Conservation (phyloP, 345 rosid species). For the Gossypium bickii region DNA sequence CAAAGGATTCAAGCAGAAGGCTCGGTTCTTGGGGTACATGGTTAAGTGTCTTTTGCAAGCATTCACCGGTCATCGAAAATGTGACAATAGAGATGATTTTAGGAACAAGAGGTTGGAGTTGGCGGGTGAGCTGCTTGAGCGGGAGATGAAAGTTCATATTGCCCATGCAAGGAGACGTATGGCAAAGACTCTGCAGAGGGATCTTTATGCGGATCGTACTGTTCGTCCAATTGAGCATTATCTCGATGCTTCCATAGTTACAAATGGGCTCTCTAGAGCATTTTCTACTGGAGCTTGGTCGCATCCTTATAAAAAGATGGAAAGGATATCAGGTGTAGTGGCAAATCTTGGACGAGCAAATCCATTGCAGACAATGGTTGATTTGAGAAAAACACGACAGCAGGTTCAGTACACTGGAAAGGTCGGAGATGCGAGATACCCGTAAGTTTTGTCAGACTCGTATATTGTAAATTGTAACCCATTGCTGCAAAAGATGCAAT, state of each 20-base stretch:
- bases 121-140: conserved; percentile 80
- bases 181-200: conserved; percentile 68
- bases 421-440: conserved; percentile 97
- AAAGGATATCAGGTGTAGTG: conserved; percentile 89
- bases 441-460: conserved; percentile 51
- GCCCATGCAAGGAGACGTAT: conserved; percentile 67
- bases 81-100: conserved; percentile 79
- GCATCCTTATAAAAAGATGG: conserved; percentile 75
- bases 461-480: not conserved
- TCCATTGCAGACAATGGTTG: conserved; percentile 78
- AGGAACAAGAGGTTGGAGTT: conserved; percentile 84
- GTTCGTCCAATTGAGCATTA: conserved; percentile 66
- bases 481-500: not conserved
- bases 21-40: conserved; percentile 87
- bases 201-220: conserved; percentile 62
- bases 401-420: conserved; percentile 83
- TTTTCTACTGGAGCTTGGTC: conserved; percentile 99
- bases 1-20: conserved; percentile 52
- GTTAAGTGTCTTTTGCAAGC: conserved; percentile 75
- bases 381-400: conserved; percentile 78
- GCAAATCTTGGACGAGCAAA: conserved; percentile 83
- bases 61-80: conserved; percentile 60
- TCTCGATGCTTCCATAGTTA: conserved; percentile 81
- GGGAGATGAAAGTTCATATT: conserved; percentile 76
- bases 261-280: conserved; percentile 87